phyloP scores from a whole-genome alignment of 2,329 filamentous ascomycete species.

The Acephala macrosclerotiorum region DNA sequence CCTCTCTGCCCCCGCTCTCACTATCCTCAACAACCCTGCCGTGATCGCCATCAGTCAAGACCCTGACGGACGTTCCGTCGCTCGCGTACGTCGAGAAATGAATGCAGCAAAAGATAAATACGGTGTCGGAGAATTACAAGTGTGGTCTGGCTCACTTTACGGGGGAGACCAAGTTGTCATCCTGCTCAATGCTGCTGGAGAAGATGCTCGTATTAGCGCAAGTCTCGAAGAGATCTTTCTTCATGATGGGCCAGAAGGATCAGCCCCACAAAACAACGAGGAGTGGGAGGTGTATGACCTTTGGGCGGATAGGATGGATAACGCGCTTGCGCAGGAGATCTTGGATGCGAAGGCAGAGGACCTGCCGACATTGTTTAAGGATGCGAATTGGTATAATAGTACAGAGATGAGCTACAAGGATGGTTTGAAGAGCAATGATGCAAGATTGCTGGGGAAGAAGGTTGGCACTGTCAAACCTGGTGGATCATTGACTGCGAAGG shows the following conservation, averaged over 20 bases:
- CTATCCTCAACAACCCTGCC: conserved; percentile 35
- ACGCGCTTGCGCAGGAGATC: conserved; percentile 47
- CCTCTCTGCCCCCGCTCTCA: conserved; percentile 27
- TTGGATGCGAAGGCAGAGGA: conserved; percentile 14
- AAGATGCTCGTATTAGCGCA: conserved; percentile 51
- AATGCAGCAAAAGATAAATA: conserved; percentile 47
- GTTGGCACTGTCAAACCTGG: conserved; percentile 50
- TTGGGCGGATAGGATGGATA: conserved; percentile 59
- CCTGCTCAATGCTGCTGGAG: conserved; percentile 54
- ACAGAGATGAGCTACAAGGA: conserved; percentile 53
- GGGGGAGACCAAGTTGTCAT: conserved; percentile 52
- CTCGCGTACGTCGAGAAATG: conserved; percentile 45
- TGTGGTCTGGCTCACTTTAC: conserved; percentile 56
- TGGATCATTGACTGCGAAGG: conserved; percentile 47
- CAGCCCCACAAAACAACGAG: conserved; percentile 48
- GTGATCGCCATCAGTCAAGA: conserved; percentile 35
- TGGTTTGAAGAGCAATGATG: conserved; percentile 50
- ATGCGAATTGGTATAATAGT: conserved; percentile 51
- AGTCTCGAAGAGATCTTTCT: conserved; percentile 59
- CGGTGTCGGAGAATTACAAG: conserved; percentile 54
- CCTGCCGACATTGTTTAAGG: conserved; percentile 21
- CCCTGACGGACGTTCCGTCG: conserved; percentile 25
- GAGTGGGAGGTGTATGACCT: conserved; percentile 60
- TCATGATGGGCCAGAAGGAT: conserved; percentile 50
- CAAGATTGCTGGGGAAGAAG: conserved; percentile 55